Conservation (phyloP, 2,329 filamentous ascomycete species). For the Chaetothyriales sp. region DNA sequence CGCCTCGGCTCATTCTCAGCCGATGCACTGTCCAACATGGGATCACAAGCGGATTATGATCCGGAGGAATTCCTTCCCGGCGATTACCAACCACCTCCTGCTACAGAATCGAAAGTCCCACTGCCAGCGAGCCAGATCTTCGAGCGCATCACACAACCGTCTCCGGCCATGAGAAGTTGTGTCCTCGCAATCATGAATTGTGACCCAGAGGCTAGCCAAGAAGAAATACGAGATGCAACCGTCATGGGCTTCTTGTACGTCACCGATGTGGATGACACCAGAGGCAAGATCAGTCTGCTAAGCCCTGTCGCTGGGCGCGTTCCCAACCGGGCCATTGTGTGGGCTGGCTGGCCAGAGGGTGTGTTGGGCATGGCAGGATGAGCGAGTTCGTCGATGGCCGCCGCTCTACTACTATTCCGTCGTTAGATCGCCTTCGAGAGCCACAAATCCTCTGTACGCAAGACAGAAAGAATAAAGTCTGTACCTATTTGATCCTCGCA, state of each 20-base stretch:
- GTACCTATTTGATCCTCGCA: too few relatives aligned
- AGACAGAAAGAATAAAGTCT: too few relatives aligned
- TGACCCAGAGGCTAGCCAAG: conserved; percentile 51
- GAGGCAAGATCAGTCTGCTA: conserved; percentile 65
- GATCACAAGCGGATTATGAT: conserved; percentile 25
- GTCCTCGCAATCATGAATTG: conserved; percentile 77
- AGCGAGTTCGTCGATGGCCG: not conserved
- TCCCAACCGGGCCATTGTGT: conserved; percentile 65
- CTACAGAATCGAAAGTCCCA: conserved; percentile 11
- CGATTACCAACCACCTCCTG: conserved; percentile 19
- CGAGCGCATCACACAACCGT: conserved; percentile 20
- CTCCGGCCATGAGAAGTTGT: conserved; percentile 55
- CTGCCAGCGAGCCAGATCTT: conserved; percentile 17
- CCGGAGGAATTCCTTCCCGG: conserved; percentile 27
- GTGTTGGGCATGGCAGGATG: conserved; percentile 49
- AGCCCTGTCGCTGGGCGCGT: conserved; percentile 72
- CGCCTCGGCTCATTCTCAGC: conserved; percentile 29
- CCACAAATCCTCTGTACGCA: too few relatives aligned
- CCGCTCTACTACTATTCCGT: not conserved
- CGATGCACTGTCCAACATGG: not conserved
- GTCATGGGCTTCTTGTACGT: conserved; percentile 92
- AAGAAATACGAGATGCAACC: conserved; percentile 58
- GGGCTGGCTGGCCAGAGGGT: conserved; percentile 77
- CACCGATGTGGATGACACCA: conserved; percentile 75
- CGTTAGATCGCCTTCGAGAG: too few relatives aligned